Base-by-base conservation (phyloP, 2,329 filamentous ascomycete genomes). In the Diaporthe vaccinii region DNA sequence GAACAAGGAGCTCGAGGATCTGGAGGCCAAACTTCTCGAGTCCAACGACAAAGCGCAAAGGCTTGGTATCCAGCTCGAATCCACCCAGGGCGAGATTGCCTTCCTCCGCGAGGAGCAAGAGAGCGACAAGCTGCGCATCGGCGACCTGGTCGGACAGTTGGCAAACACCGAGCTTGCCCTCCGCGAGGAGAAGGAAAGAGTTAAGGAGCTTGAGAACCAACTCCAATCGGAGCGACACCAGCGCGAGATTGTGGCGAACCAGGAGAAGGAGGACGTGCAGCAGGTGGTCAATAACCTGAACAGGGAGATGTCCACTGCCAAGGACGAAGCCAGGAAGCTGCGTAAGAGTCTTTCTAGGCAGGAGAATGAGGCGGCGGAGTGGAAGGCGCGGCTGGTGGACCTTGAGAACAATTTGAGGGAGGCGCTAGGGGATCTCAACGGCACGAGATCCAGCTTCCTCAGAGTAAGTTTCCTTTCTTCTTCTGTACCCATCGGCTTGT, bases 51-150 rank as follows among this genome's bases (percentile, higher is more conserved):
- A 98, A 87, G 93, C 94, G 65, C 94, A 98, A 80, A 91, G 96
- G 72, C 89, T 98, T 3, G 93, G 94, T 5, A 95, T 99, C 44
- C 96, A 98, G 81, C 93, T 96, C 78, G 97, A 99, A 84, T 98
- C 95, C 7, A 93, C 94, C 74, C 96, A 98, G 80, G 93, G 93
- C 75, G 97, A 99, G 83, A 97, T 98, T 84, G 93, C 94, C 1
- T 99, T 99, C 89, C 84, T 99, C 69, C 93, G 97, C 2, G 97
- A 99, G 82, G 97, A 99, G 86, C 97, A 99, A 84, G 97, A 99
- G 84, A 91, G 91, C 25, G 97, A 99, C 87, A 99, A 99, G 89
- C 98, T 99, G 82, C 96, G 95, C 84, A 98, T 99, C 80, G 95
- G 96, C 51, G 95, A 98, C 81, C 88, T 98, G 10, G 96, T 98